phyloP scores from a whole-genome alignment of 208 protist species.

The Trypanosoma scelopori region DNA sequence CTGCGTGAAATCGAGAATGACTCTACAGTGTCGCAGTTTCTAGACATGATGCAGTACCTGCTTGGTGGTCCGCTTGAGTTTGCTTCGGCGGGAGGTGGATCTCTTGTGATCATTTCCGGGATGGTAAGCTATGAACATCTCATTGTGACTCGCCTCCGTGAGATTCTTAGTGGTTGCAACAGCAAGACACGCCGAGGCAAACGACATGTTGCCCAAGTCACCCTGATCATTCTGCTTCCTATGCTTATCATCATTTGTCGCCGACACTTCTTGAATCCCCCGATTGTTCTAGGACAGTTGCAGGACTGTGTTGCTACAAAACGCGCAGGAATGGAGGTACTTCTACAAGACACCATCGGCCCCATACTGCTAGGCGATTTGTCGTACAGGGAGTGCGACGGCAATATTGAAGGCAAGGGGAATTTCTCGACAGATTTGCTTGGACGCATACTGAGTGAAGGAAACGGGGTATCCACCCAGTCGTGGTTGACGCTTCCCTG shows the following conservation, averaged over 20 bases:
- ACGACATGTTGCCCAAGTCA: not conserved
- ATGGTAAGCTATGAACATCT: constrained; percentile 23
- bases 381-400: not conserved
- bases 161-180: not conserved
- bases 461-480: constrained; percentile 13
- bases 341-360: constrained; percentile 24
- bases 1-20: constrained; percentile 9
- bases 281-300: constrained; percentile 14
- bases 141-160: constrained; percentile 5
- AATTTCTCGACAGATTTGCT: not conserved
- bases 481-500: constrained; percentile 23
- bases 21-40: constrained; percentile 1
- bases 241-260: constrained; percentile 20
- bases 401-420: not conserved
- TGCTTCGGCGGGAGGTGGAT: not conserved
- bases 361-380: constrained; percentile 13
- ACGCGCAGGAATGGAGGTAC: constrained; percentile 24
- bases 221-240: constrained; percentile 19
- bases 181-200: constrained; percentile 8
- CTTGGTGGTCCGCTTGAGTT: constrained; percentile 24
- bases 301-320: constrained; percentile 22
- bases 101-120: constrained; percentile 21
- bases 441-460: constrained; percentile 14
- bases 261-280: constrained; percentile 27
- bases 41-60: constrained; percentile 28